phyloP scores from a whole-genome alignment of 495 filamentous ascomycete species.

The Aspergillus nidulans region DNA sequence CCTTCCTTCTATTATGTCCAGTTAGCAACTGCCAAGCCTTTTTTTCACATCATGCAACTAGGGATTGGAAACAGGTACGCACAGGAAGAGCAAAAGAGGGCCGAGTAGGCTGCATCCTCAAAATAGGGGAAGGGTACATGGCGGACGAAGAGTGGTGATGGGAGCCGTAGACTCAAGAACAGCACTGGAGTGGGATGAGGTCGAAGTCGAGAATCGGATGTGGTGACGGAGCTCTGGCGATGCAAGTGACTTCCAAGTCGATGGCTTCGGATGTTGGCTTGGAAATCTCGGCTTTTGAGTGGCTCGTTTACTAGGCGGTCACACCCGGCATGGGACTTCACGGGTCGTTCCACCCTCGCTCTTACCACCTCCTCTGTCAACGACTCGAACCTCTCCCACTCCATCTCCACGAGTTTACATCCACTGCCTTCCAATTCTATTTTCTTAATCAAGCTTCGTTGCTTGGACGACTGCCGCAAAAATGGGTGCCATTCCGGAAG shows the following conservation, averaged over 20 bases:
- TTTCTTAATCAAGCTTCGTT: constrained; percentile 19
- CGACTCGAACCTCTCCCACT: constrained; percentile 24
- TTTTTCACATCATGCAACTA: constrained; percentile 12
- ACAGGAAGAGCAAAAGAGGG: constrained; percentile 76
- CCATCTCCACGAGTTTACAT: too few relatives aligned
- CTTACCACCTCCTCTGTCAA: constrained; percentile 22
- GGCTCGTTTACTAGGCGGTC: constrained; percentile 43
- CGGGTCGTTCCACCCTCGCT: constrained; percentile 27
- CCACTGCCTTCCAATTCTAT: constrained; percentile 18
- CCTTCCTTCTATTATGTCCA: constrained; percentile 64
- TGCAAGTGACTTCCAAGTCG: constrained; percentile 17
- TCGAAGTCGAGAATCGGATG: constrained; percentile 9
- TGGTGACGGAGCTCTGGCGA: constrained; percentile 22
- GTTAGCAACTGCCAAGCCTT: constrained; percentile 28
- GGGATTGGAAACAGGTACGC: constrained; percentile 35
- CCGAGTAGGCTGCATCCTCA: constrained; percentile 53
- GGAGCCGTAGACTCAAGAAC: neutral
- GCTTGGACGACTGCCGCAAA: constrained; percentile 22
- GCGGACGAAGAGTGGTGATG: constrained; percentile 14
- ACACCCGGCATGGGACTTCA: constrained; percentile 34
- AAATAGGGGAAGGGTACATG: constrained; percentile 65
- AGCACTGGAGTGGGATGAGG: constrained; percentile 12
- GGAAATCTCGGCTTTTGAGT: constrained; percentile 38
- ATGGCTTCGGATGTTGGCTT: constrained; percentile 30
- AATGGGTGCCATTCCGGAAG: constrained; percentile 60